Percentiles rank a stretch among this genome's conserved stretches.
Conservation (phyloP, 2,329 filamentous ascomycete genomes). For the Aquanectria penicillioides region DNA sequence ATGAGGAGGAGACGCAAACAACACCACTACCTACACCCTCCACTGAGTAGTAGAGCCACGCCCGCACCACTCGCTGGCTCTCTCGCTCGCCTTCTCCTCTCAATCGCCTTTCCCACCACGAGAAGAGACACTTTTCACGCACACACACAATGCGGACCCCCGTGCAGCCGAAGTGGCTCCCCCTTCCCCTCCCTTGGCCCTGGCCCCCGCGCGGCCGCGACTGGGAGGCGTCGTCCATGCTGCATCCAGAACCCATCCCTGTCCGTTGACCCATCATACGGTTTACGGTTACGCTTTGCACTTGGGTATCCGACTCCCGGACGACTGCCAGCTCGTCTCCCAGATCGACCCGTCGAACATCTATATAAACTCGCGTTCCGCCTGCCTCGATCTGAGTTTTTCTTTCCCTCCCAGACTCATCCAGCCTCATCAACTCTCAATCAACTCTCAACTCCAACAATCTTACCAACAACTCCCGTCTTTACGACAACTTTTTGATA, state of each 20-base stretch:
- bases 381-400: slow-evolving; percentile 29
- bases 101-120: background rate
- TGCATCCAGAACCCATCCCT: slow-evolving; percentile 32
- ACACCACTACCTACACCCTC: slow-evolving; percentile 18
- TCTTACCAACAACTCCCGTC: slow-evolving; percentile 32
- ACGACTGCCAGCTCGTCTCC: slow-evolving; percentile 22
- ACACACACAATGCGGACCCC: slow-evolving; percentile 37
- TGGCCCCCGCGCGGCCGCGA: slow-evolving; percentile 39
- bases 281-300: slow-evolving; percentile 30
- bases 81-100: background rate
- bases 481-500: slow-evolving; percentile 37
- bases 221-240: slow-evolving; percentile 35
- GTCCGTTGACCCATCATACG: slow-evolving; percentile 40
- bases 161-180: slow-evolving; percentile 42
- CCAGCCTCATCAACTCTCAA: slow-evolving; percentile 39
- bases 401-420: slow-evolving; percentile 41
- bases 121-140: slow-evolving; percentile 18
- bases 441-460: slow-evolving; percentile 31
- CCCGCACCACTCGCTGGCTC: slow-evolving; percentile 22
- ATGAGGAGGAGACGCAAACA: slow-evolving; percentile 5
- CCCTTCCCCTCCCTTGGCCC: slow-evolving; percentile 32
- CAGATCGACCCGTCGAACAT: slow-evolving; percentile 32
- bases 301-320: slow-evolving; percentile 31
- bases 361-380: slow-evolving; percentile 43
- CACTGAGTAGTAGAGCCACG: slow-evolving; percentile 24